Evolutionary conservation across 768 basidiomycete species (phyloP), one percentile per base, ranked within the genome.

Genomic region (Epithele typhae): DNA sequence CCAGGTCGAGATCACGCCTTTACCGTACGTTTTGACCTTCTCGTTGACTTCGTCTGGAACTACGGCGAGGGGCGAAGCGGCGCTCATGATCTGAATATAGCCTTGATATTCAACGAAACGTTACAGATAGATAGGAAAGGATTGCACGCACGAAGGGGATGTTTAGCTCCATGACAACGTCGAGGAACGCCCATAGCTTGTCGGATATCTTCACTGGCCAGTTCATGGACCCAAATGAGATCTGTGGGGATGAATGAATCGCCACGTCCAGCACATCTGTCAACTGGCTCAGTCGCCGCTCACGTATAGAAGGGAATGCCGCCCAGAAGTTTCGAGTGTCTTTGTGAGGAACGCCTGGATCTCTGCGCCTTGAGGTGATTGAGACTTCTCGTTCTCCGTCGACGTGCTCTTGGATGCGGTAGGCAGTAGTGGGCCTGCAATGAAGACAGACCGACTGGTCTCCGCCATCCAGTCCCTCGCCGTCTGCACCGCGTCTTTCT

Each of bases 221-320:
- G 30, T 49, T 57, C 0, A 51, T 11, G 4, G 58, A 52, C 5
- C 60, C 60, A 37, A 62, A 60, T 1, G 60, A 58, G 25, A 60
- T 42, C 59, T 58, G 21, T n/a, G 32, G 14, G 15, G 23, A 30
- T 14, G 17, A 5, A 19, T 33, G 18, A 11, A 6, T 12, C 32
- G 18, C 11, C 5, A 14, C 3, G 14, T 14, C 8, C 27, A 30
- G 27, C 14, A 30, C n/a, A 30, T 30, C 8, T 30, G 7, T 7
- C 14, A 14, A 30, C 27, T 7, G 14, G 8, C 27, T 30, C 14
- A 30, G 7, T 30, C 27, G 46, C 58, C 19, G 33, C 55, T 45
- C 25, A 56, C 61, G 23, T 60, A 63, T 25, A 61, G 23, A 1
- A 59, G 19, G 3, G 58, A 58, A 11, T 55, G 40, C 37, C 48